Percentiles rank a stretch among this genome's conserved stretches.
phyloP scores from a whole-genome alignment of 768 basidiomycete genomes.

The Amanita rimosa region DNA sequence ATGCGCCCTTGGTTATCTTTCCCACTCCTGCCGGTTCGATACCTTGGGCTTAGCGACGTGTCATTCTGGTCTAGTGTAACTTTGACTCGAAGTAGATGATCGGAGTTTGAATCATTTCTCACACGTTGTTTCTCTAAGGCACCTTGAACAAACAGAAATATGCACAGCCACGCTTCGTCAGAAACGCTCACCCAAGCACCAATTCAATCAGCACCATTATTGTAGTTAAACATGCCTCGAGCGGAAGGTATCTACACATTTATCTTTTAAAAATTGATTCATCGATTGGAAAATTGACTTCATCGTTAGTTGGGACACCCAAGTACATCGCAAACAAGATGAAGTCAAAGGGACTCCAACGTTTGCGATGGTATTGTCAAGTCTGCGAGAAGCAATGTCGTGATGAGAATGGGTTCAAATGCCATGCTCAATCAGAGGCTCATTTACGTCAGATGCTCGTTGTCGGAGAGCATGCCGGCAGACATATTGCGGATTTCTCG shows the following conservation, averaged over 20 bases:
- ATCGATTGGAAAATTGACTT: not conserved
- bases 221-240: constrained; percentile 54
- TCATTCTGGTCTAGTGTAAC: not conserved
- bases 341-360: constrained; percentile 94
- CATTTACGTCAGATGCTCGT: constrained; percentile 97
- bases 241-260: constrained; percentile 62
- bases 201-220: not conserved
- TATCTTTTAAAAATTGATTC: not conserved
- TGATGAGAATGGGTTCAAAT: constrained; percentile 99
- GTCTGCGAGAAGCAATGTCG: constrained; percentile 98
- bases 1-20: not conserved
- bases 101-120: not conserved
- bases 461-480: constrained; percentile 88
- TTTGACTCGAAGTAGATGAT: not conserved
- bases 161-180: not conserved
- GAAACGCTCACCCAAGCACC: not conserved
- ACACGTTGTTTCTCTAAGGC: not conserved
- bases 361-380: constrained; percentile 97
- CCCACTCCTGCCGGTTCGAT: no score
- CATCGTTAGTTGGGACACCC: constrained; percentile 62
- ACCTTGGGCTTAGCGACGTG: not conserved
- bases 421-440: constrained; percentile 77
- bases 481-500: constrained; percentile 87
- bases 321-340: constrained; percentile 91
- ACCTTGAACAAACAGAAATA: not conserved